phyloP scores from a whole-genome alignment of 164 flowering plant genomes.

The Kalanchoe fedtschenkoi region DNA sequence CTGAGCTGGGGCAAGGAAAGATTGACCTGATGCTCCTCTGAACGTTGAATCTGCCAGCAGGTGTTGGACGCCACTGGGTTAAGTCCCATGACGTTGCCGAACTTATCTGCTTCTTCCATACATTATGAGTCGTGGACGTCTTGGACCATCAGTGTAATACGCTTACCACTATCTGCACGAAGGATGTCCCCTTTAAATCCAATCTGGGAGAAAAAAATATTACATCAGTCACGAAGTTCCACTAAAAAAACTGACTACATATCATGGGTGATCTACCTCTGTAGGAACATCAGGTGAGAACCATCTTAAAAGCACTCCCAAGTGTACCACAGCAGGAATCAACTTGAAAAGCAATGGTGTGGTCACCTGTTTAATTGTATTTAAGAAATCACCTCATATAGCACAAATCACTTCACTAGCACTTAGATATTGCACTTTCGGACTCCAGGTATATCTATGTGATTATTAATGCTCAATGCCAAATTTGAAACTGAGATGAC shows the following conservation, averaged over 20 bases:
- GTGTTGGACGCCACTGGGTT: neutral
- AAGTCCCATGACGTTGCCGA: neutral
- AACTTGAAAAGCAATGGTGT: constrained; percentile 89
- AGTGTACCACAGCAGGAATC: constrained; percentile 86
- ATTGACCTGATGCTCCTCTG: neutral
- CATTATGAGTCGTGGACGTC: constrained; percentile 74
- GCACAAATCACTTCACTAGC: neutral
- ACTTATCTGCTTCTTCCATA: constrained; percentile 17
- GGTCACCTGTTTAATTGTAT: constrained; percentile 51
- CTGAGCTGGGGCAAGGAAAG: neutral
- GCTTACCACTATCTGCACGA: constrained; percentile 79
- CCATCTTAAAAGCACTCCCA: constrained; percentile 48
- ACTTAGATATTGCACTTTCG: no score
- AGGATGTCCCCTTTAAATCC: constrained; percentile 70
- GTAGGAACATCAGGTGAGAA: constrained; percentile 53
- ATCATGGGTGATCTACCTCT: constrained; percentile 39
- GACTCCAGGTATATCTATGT: no score
- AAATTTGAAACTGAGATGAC: no score
- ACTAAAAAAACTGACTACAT: neutral
- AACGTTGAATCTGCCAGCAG: neutral
- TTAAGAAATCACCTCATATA: neutral
- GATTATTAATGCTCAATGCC: no score
- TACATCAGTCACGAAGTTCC: constrained; percentile 14
- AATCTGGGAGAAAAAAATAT: constrained; percentile 48
- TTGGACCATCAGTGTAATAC: constrained; percentile 72